These are phyloP conservation scores for Vitis cinerea DNA, from an alignment of 164 flowering plant genomes.

Conservation along the genomic window DNA sequence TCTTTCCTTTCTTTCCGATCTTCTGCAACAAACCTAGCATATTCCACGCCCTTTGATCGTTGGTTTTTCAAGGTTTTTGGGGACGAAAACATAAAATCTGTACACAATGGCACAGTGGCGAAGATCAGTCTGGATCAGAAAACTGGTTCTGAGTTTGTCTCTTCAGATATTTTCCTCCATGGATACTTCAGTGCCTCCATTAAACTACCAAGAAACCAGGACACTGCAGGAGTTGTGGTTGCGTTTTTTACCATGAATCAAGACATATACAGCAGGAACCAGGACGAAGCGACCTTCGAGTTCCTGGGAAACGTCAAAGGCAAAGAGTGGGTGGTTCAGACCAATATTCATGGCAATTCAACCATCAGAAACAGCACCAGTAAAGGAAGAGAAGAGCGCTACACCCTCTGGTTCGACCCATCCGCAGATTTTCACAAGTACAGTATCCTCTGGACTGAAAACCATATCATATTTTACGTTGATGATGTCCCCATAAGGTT, in stretches of 20 bases:
- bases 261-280: conserved; percentile 54
- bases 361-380: conserved; percentile 31
- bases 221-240: conserved; percentile 75
- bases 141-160: conserved; percentile 64
- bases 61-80: too few species aligned
- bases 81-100: too few species aligned
- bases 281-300: conserved; percentile 71
- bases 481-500: conserved; percentile 60
- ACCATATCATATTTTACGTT: conserved; percentile 53
- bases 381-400: conserved; percentile 72
- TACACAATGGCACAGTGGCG: too few species aligned
- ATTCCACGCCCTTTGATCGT: too few species aligned
- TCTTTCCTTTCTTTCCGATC: too few species aligned
- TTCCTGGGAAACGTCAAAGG: conserved; percentile 64
- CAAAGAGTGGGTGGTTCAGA: conserved; percentile 65
- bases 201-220: conserved; percentile 55
- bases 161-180: conserved; percentile 60
- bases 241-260: conserved; percentile 71
- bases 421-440: conserved; percentile 64
- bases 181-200: conserved; percentile 73
- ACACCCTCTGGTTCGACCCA: conserved; percentile 74
- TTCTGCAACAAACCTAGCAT: too few species aligned
- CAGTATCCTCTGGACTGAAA: conserved; percentile 63
- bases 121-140: too few species aligned
- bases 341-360: conserved; percentile 69